A percentile compares a stretch with the other conserved stretches of the same genome.
phyloP scores from a whole-genome alignment of 1,139 yeast species.

The Eremothecium coryli region DNA sequence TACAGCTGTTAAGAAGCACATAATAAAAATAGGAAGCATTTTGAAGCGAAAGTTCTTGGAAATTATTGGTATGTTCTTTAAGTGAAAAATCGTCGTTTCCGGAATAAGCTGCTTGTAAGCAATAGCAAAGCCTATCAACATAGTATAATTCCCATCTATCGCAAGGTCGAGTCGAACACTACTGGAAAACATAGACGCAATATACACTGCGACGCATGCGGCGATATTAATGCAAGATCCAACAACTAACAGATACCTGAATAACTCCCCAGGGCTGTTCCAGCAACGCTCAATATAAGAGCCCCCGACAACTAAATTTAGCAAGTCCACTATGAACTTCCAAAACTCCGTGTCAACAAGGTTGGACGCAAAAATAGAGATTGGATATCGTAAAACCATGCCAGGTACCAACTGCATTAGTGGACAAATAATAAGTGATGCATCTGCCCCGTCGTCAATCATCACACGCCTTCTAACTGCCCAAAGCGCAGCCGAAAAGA shows the following conservation, averaged over 20 bases:
- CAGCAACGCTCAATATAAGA: conserved; percentile 44
- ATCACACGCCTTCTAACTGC: conserved; percentile 23
- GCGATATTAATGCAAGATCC: conserved; percentile 53
- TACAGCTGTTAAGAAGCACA: conserved; percentile 36
- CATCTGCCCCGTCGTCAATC: conserved; percentile 20
- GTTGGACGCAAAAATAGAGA: conserved; percentile 66
- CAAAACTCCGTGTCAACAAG: conserved; percentile 58
- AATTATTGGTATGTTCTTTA: conserved; percentile 48
- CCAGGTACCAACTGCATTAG: conserved; percentile 63
- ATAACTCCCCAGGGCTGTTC: conserved; percentile 48
- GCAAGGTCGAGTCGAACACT: conserved; percentile 29
- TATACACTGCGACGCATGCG: conserved; percentile 33
- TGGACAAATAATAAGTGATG: conserved; percentile 45
- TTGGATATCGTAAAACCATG: conserved; percentile 52
- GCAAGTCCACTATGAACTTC: conserved; percentile 41
- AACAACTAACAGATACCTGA: conserved; percentile 48
- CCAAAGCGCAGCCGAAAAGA: conserved; percentile 30
- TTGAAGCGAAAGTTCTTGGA: conserved; percentile 58
- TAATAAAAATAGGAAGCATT: conserved; percentile 58
- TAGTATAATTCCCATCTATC: conserved; percentile 64
- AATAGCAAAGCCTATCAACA: conserved; percentile 68
- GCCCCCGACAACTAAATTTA: conserved; percentile 47
- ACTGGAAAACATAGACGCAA: conserved; percentile 34
- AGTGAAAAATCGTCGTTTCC: conserved; percentile 55
- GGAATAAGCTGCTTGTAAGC: conserved; percentile 85